These are phyloP conservation scores for Chlorella sp. DNA, from an alignment of 139 green algal species.

Conservation along the genomic window DNA sequence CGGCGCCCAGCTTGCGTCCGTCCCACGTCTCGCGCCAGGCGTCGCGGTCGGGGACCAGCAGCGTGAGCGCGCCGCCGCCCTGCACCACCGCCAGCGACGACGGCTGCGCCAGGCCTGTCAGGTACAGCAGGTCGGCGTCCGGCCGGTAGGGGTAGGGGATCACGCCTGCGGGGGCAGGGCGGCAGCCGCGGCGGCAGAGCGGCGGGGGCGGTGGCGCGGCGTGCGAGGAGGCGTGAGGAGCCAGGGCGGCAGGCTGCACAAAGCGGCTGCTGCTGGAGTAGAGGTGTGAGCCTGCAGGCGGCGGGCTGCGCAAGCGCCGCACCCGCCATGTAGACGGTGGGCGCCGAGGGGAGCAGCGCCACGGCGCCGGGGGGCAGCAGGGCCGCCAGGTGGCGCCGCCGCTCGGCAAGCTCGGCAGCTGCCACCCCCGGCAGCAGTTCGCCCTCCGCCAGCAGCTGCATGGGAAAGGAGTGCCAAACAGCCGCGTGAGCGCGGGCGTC, in stretches of 20 bases:
- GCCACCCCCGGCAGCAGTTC: constrained; percentile 71
- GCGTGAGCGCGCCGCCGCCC: constrained; percentile 20
- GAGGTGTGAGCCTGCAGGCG: no score
- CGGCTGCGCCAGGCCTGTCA: constrained; percentile 85
- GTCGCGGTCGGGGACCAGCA: constrained; percentile 54
- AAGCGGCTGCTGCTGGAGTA: no score
- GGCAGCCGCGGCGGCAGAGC: not conserved
- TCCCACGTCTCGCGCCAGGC: constrained; percentile 52
- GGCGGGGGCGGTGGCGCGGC: not conserved
- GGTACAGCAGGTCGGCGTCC: constrained; percentile 86
- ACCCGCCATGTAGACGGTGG: constrained; percentile 64
- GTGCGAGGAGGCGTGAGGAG: no score
- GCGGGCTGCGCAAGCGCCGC: no score
- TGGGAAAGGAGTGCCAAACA: not conserved
- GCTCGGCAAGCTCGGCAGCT: constrained; percentile 51
- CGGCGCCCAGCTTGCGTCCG: constrained; percentile 31
- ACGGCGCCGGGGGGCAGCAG: constrained; percentile 63
- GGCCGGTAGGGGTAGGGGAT: constrained; percentile 86
- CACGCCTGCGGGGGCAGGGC: constrained; percentile 39
- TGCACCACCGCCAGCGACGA: constrained; percentile 48
- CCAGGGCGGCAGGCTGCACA: no score
- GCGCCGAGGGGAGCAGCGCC: constrained; percentile 68
- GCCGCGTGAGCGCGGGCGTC: no score
- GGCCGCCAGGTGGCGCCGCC: constrained; percentile 50
- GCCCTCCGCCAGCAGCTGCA: constrained; percentile 16